Percentiles rank a stretch among this genome's conserved stretches.
Conservation (phyloP, 2,329 filamentous ascomycete genomes). For the Cylindrodendrum hubeiense region DNA sequence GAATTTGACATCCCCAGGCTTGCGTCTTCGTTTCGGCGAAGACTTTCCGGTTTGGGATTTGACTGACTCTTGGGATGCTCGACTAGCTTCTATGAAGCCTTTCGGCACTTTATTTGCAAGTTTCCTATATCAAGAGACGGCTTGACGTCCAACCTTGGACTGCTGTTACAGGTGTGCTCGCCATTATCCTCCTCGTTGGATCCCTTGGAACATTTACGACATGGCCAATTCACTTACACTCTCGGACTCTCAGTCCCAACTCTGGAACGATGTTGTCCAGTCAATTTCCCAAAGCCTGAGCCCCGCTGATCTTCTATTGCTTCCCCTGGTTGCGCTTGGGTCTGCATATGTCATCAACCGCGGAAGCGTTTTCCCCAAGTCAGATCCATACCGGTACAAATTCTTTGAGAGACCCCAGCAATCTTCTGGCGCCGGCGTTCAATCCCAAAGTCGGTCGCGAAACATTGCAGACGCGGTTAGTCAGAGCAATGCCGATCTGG, state of each 20-base stretch:
- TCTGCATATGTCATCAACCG: constrained; percentile 18
- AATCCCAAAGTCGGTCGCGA: background rate
- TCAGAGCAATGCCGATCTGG: constrained; percentile 11
- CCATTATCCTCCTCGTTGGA: background rate
- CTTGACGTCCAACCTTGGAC: background rate
- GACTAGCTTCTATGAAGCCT: background rate
- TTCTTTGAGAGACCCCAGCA: constrained; percentile 22
- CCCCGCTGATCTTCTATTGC: constrained; percentile 18
- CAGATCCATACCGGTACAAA: constrained; percentile 18
- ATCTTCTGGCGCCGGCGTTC: background rate
- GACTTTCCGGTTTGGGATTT: background rate
- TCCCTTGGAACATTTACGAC: background rate
- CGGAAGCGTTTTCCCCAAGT: constrained; percentile 18
- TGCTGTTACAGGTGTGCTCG: no score
- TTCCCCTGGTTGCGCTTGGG: constrained; percentile 12
- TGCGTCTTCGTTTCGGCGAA: background rate
- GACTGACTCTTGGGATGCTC: background rate
- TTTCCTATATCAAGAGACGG: background rate
- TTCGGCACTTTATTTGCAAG: background rate
- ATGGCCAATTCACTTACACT: constrained; percentile 12
- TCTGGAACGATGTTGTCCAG: constrained; percentile 9
- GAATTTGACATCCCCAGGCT: background rate
- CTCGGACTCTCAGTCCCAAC: background rate
- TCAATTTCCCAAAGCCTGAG: constrained; percentile 12
- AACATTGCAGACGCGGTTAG: constrained; percentile 15